Evolutionary conservation across 441 rosid species (phyloP).

Genomic region (Adansonia madagascariensis): DNA sequence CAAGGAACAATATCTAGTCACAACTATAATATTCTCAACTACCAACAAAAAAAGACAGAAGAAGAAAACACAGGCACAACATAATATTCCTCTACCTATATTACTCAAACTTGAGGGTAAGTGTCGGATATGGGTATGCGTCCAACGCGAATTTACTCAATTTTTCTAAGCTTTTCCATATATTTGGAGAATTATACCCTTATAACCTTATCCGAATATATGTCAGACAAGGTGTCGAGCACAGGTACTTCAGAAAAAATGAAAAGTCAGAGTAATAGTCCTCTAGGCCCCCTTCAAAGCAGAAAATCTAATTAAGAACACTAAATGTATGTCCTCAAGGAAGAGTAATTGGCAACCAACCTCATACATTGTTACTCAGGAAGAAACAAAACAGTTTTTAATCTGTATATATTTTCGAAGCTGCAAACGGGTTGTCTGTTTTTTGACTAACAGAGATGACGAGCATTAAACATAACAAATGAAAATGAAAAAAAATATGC

Average conservation of each 20-base stretch:
- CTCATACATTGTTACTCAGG: neutral
- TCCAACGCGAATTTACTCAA: too few species aligned
- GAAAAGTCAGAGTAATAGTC: too few species aligned
- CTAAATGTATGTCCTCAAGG: neutral
- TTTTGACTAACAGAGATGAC: neutral
- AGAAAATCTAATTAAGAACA: constrained; percentile 3
- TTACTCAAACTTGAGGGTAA: too few species aligned
- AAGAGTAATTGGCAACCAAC: constrained; percentile 12
- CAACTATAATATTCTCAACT: constrained; percentile 5
- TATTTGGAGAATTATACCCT: too few species aligned
- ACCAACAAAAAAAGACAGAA: neutral
- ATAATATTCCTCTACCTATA: neutral
- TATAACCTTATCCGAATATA: too few species aligned
- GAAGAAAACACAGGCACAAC: neutral
- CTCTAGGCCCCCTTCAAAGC: neutral
- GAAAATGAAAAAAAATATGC: neutral
- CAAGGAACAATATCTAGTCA: neutral
- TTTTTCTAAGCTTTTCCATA: too few species aligned
- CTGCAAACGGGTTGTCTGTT: neutral
- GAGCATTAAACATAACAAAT: neutral
- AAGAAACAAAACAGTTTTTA: neutral
- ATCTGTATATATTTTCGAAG: neutral
- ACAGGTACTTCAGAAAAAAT: too few species aligned
- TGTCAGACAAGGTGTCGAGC: too few species aligned
- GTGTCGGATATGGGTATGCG: too few species aligned